Base-by-base conservation (phyloP, 73 alveolate genomes). In the Symbiodinium natans region DNA sequence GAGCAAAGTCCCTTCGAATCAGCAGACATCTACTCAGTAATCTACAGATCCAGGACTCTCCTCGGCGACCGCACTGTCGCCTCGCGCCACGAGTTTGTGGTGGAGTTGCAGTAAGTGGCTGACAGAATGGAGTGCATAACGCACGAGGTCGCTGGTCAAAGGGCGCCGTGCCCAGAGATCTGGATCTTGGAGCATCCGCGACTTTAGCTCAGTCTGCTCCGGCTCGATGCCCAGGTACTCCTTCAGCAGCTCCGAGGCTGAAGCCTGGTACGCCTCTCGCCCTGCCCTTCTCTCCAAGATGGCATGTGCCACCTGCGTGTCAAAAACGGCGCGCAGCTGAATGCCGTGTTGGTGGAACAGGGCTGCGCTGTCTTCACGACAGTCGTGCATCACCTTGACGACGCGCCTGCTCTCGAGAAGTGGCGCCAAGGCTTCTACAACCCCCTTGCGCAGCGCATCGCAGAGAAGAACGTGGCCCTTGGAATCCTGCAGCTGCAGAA, bases 301-400 rank as follows among this genome's bases (percentile, higher is more conserved):
- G 41, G 83, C 83, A 33, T 80, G 73, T 5, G 99, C 93, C 56
- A n/a, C 99, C 82, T 93, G 99, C 34, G 99, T 93, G 74, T 93
- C 99, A 73, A 93, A 93, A 29, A 93, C 59, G 39, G 85, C 74
- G 3, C 41, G 86, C 75, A 93, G 73, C 4, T 17, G 85, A 82
- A 93, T 80, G 48, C 85, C 93, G 36, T 93, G 99, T 48, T 93
- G 99, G 39, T 93, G 93, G 48, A 33, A 93, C 29, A 93, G 43
- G 19, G 99, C 99, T 2, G 99, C 83, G 21, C 93, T 80, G 74
- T 93, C 98, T 25, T 92, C 99, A 0, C 99, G 92, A 38, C 99
- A 93, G 85, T 93, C 99, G 48, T 93, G 99, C 41, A 77, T 48
- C 33, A 93, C 99, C 92, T 92, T 92, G 82, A 52, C 83, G 33